Base-by-base conservation (phyloP, 305 asterid species). In the Fraxinus sp. region DNA sequence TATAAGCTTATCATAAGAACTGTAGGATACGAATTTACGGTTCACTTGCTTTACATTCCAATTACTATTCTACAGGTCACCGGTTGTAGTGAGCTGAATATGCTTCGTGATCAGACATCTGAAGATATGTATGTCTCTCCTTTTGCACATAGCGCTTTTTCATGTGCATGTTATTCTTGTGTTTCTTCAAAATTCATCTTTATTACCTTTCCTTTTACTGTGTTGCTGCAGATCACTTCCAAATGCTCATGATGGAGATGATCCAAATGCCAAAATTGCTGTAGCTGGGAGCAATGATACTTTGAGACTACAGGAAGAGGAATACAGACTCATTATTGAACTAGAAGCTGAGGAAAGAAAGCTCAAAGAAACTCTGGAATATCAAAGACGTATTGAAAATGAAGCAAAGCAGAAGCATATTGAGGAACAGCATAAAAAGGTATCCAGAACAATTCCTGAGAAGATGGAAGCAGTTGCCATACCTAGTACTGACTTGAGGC, bases 281-380 rank as follows among this genome's bases (percentile, higher is more conserved):
- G 83, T 78, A 82, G 86, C 86, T 88, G 89, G 85, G 41, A 78
- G 55, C 84, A 88, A 86, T 81, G 94, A 87, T 80, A 85, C 89
- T 77, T 80, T 87, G 70, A 87, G 81, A 66, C 86, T 91, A 72
- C 90, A 86, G 83, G 94, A 92, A 84, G 97, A 91, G 79, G 98
- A 94, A 84, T 85, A 88, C 84, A 91, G 88, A 80, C 94, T 88
- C 72, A 88, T 81, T 84, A 88, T 94, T 86, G 99, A 94, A 82
- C 97, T 94, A 78, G 98, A 96, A 91, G 98, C 98, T 3, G 98
- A 96, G 88, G 99, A 96, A 88, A 94, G 97, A 88, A 92, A 94
- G 93, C 98, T 96, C 82, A 97, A 94, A 91, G 99, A 94, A 90
- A 93, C 98, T 80, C 85, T 96, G 91, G 98, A 94, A 82, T 93